Base-by-base conservation (phyloP, 257 asterid genomes). In the Jasminum sambac region DNA sequence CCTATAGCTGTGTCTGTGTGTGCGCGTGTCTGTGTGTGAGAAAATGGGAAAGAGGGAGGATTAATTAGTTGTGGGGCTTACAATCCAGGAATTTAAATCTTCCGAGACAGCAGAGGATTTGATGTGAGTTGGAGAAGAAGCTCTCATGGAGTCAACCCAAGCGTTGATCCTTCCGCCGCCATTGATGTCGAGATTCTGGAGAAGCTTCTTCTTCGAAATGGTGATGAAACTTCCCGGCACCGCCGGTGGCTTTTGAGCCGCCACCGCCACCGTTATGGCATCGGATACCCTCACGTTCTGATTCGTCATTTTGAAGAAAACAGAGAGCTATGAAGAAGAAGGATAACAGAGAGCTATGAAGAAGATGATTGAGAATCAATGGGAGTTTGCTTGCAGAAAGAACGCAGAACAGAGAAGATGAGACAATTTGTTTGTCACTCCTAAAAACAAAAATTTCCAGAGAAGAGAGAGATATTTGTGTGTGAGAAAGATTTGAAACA, bases 101-200 rank as follows among this genome's bases (percentile, higher is more conserved):
- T 77, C 87, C n/a, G 96, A 65, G 67, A 72, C 81, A 23, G 80
- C 17, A 5, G 89, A 71, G 62, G 90, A 71, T 48, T 87, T 82
- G 72, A 79, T 34, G 55, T 81, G 97, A 3, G 97, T 88, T 21
- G 98, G 98, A 26, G 98, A 93, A 58, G 96, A 93, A 64, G 95
- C 92, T 71, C 87, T 85, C 98, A 93, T 93, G 21, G 91, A 80
- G 37, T 90, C 98, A 11, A 88, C 82, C 97, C 96, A 90, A 12
- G 96, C 30, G 72, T 84, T 90, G 72, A 80, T 81, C 74, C 88
- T 84, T 0, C 83, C 78, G 38, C 85, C 82, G 39, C 72, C 57
- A 48, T 80, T 84, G 68, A 84, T 78, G 1, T 89, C 96, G 4
- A 88, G 87, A 57, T 84, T 87, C 52, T 89, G 94, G 26, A 87